Evolutionary conservation across 78 protist genomes (phyloP), one percentile per base, ranked within the genome.

Genomic region (Chrysochromulina tobinii): DNA sequence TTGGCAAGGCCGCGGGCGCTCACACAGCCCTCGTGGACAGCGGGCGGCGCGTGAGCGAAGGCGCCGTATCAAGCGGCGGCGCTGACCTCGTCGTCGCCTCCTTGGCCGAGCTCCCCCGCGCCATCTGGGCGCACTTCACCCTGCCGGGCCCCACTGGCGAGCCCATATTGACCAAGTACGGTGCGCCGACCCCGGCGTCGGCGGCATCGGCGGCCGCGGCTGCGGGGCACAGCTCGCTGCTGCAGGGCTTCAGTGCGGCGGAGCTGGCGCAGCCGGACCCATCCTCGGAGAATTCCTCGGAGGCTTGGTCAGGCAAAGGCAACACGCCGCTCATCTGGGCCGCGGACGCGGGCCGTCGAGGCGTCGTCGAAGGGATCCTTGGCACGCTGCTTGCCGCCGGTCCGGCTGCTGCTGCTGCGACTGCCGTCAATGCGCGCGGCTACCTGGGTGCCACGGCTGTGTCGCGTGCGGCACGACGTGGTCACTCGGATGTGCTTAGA

Each of bases 311-410:
- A n/a, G n/a, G n/a, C n/a, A 27, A 12, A 8, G 64, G 58, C 57
- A 89, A 75, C 81, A 75, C 91, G 21, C 59, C 91, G 18, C 84
- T 89, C 58, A 77, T 77, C 51, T 68, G 88, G 69, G 92, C 92
- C n/a, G 92, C 87, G n/a, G 84, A 53, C 11, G 38, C 3, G 20
- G 92, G 92, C 23, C 92, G 79, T 17, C 12, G 4, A 15, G 89
- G n/a, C 21, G 54, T 48, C 12, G 58, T 83, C 50, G 14, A 68
- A 7, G 23, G 1, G n/a, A n/a, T n/a, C n/a, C n/a, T n/a, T n/a
- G n/a, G n/a, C n/a, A n/a, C n/a, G 23, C 61, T 89, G n/a, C 67
- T 89, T 17, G 89, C 0, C n/a, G 23, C n/a, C 20, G 89, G 89
- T 48, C 89, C 38, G 27, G n/a, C n/a, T n/a, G n/a, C n/a, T n/a